A percentile compares a stretch with the other conserved stretches of the same genome.
phyloP scores from a whole-genome alignment of 805 yeast species.

The Huiozyma naganishii region DNA sequence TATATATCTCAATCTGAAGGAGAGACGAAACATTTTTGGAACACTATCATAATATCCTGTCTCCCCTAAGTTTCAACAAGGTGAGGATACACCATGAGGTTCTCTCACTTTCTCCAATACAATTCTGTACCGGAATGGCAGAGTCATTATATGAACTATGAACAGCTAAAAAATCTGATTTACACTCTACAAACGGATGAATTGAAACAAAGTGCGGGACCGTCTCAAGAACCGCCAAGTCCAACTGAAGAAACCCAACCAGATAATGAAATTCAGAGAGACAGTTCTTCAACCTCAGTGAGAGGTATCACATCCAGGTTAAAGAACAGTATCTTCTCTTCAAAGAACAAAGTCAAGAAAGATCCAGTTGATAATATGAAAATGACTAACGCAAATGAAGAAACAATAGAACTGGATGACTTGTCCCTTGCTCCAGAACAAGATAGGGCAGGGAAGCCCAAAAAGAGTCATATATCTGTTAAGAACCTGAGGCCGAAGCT shows the following conservation, averaged over 20 bases:
- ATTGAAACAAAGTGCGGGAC: slow-evolving; percentile 7
- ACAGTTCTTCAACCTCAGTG: neutral
- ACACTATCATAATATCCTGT: neutral
- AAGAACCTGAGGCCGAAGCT: slow-evolving; percentile 13
- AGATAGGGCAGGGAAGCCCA: neutral
- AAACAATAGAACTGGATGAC: slow-evolving; percentile 22
- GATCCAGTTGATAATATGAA: neutral
- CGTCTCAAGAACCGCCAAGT: neutral
- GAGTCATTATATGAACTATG: slow-evolving; percentile 63
- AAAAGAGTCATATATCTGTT: slow-evolving; percentile 2
- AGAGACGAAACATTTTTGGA: neutral
- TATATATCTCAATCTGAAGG: too few relatives aligned
- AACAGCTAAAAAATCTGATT: slow-evolving; percentile 44
- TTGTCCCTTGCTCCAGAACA: neutral
- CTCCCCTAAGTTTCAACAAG: too few relatives aligned
- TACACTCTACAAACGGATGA: slow-evolving; percentile 41
- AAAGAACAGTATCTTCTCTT: slow-evolving; percentile 9
- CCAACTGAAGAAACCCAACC: neutral
- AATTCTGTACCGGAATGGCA: slow-evolving; percentile 85
- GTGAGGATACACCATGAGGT: slow-evolving; percentile 40
- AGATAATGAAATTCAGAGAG: neutral
- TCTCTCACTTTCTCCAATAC: slow-evolving; percentile 54
- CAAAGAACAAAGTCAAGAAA: neutral
- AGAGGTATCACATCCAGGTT: slow-evolving; percentile 7
- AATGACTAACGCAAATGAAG: slow-evolving; percentile 3